These are phyloP conservation scores for Zasmidium cellare DNA, from an alignment of 2,329 filamentous ascomycete species.

Conservation along the genomic window DNA sequence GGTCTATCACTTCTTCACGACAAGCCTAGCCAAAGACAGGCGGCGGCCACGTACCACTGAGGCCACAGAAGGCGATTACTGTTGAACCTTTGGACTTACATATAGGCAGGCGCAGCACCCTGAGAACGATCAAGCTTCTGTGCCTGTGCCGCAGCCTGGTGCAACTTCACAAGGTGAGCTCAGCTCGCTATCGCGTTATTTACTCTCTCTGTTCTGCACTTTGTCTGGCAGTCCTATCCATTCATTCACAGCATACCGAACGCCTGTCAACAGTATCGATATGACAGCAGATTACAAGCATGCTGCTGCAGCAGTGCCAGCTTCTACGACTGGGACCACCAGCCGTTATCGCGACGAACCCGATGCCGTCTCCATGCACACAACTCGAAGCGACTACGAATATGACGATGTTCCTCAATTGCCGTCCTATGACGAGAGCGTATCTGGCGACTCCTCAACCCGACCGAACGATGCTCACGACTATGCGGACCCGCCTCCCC, in stretches of 20 bases:
- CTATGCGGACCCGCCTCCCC: not conserved
- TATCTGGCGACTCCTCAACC: constrained; percentile 14
- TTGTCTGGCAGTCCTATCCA: not conserved
- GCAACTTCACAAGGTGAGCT: not conserved
- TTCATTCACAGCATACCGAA: not conserved
- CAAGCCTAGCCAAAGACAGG: not conserved
- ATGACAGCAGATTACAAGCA: constrained; percentile 15
- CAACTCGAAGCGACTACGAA: constrained; percentile 30
- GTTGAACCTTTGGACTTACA: not conserved
- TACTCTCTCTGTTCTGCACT: not conserved
- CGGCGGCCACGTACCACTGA: not conserved
- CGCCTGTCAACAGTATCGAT: not conserved
- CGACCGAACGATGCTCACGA: not conserved
- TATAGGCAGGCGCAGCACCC: not conserved
- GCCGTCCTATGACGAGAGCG: constrained; percentile 32
- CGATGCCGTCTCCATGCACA: constrained; percentile 32
- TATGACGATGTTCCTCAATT: constrained; percentile 28
- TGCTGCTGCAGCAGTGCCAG: constrained; percentile 7
- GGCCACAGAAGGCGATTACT: not conserved
- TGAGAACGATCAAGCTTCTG: not conserved
- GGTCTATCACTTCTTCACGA: not conserved
- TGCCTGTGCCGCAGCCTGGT: not conserved
- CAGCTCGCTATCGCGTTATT: constrained; percentile 1
- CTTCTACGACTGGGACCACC: not conserved
- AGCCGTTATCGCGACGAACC: constrained; percentile 24